phyloP scores from a whole-genome alignment of 768 basidiomycete genomes.

The Rhizopogon sp. region DNA sequence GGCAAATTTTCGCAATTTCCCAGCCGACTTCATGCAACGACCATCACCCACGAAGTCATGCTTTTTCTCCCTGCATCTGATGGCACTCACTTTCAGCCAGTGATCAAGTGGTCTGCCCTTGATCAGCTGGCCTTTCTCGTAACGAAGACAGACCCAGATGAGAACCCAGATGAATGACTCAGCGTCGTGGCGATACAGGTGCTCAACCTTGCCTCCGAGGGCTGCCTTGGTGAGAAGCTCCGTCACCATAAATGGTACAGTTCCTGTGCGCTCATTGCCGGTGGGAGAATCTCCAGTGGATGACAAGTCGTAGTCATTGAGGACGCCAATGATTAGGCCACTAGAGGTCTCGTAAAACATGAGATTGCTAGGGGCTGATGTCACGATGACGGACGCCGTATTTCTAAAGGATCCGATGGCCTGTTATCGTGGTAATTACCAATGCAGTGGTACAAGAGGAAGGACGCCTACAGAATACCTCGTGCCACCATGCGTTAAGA shows the following conservation, averaged over 20 bases:
- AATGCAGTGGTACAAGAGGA: neutral
- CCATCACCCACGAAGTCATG: too few species aligned
- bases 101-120: neutral
- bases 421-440: neutral
- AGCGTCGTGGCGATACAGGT: neutral
- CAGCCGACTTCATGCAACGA: too few species aligned
- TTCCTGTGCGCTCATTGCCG: conserved; percentile 6
- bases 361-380: conserved; percentile 6
- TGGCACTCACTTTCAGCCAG: too few species aligned
- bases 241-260: conserved; percentile 7
- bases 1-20: too few species aligned
- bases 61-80: too few species aligned
- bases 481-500: conserved; percentile 2
- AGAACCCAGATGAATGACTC: neutral
- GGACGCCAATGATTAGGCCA: conserved; percentile 2
- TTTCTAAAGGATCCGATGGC: conserved; percentile 5
- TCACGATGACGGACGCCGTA: conserved; percentile 5
- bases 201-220: neutral
- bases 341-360: conserved; percentile 1
- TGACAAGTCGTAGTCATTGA: conserved; percentile 7
- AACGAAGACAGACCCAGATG: neutral
- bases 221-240: conserved; percentile 1
- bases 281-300: neutral
- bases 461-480: neutral
- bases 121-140: conserved; percentile 4